Evolutionary conservation across 768 basidiomycete genomes (phyloP), one percentile per base, ranked within the genome.

Genomic region (Pisolithus sp.): DNA sequence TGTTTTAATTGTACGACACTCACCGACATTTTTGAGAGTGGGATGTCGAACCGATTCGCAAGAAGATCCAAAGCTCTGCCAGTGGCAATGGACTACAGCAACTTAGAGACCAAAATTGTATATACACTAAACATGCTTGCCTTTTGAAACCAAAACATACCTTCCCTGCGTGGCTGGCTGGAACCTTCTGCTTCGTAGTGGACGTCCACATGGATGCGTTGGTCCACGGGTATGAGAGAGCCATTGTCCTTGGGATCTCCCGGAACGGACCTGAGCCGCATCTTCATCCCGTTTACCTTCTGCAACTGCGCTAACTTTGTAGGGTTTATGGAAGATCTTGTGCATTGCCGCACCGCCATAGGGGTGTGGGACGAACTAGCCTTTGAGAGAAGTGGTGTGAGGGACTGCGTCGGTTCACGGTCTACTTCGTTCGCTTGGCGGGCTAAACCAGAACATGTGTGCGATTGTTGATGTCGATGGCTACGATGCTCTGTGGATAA

Each of bases 71-170:
- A 67, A 9, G 78, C 86, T 58, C 71, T 80, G 1, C 88, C 88
- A 9, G 79, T 72, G 10, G 76, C 64, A 13, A 80, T 62, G 7
- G 73, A 71, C 86, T 89, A 54, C 31, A 37, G 41, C 31, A 40
- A 5, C 34, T 10, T 5, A 46, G 12, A 42, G 58, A 51, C 57
- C 52, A 50, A 12, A 44, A 38, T 4, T 34, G 51, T 26, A 12
- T 3, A 18, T 21, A 44, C 36, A 26, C 30, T 13, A 17, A 47
- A 49, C 24, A 7, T 39, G 10, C 31, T 56, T 59, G 87, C 89
- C 77, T 87, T 89, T 46, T 75, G 71, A 50, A 87, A 78, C 89
- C 89, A 93, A 46, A 89, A 76, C 7, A 75, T 60, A 47, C 70
- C 71, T 59, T 81, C 77, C 15, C 60, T 59, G 2, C 58, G 49